phyloP scores from a whole-genome alignment of 306 rosid species.

The Cicer yamashitae region DNA sequence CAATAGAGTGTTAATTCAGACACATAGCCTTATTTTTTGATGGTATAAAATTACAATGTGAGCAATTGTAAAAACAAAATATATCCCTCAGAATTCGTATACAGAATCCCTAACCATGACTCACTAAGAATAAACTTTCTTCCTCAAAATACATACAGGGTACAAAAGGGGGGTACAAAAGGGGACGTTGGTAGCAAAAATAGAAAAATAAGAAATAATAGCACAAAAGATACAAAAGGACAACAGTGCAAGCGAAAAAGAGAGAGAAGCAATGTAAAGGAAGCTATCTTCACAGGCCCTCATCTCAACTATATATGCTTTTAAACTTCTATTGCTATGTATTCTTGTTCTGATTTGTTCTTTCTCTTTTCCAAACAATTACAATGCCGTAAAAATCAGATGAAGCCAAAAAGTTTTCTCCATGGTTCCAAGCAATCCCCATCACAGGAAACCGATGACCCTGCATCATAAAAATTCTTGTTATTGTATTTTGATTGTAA shows the following conservation, averaged over 20 bases:
- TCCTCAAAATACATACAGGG: conserved; percentile 25
- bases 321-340: conserved; percentile 23
- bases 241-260: conserved; percentile 7
- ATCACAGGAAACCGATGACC: conserved; percentile 96
- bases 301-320: conserved; percentile 37
- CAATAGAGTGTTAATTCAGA: background rate
- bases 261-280: conserved; percentile 29
- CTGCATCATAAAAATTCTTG: conserved; percentile 54
- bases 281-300: conserved; percentile 41
- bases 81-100: conserved; percentile 20
- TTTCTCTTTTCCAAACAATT: conserved; percentile 96
- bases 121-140: conserved; percentile 41
- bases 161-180: conserved; percentile 34
- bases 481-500: conserved; percentile 37
- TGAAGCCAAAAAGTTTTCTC: conserved; percentile 92
- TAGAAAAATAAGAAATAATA: conserved; percentile 8
- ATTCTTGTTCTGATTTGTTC: conserved; percentile 55
- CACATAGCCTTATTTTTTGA: conserved; percentile 33
- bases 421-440: conserved; percentile 93
- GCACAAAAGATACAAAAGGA: conserved; percentile 44
- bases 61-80: conserved; percentile 24
- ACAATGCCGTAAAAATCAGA: conserved; percentile 90
- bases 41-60: conserved; percentile 22
- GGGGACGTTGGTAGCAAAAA: conserved; percentile 13
- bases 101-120: conserved; percentile 28